Conservation (phyloP, 352 stramenopile species). For the Globisporangium takayamanum region DNA sequence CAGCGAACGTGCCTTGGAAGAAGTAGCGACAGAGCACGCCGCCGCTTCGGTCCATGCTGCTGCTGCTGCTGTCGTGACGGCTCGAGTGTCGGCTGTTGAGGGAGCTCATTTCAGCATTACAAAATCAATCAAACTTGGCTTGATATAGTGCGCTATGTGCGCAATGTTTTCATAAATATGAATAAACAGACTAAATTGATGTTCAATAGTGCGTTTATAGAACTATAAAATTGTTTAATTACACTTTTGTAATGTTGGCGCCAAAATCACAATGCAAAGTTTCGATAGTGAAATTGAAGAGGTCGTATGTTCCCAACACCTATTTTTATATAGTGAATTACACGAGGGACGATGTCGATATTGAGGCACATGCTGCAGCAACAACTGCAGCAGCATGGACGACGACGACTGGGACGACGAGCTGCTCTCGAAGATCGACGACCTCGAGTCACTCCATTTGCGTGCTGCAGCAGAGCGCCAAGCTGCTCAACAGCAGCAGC, state of each 20-base stretch:
- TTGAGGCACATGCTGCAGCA: slow-evolving; percentile 2
- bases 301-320: too few species aligned
- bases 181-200: not conserved
- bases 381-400: slow-evolving; percentile 20
- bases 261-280: too few species aligned
- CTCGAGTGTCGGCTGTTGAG: not conserved
- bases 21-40: slow-evolving; percentile 80
- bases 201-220: too few species aligned
- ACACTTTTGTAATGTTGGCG: too few species aligned
- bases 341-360: not conserved
- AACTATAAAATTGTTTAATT: too few species aligned
- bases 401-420: slow-evolving; percentile 80
- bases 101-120: not conserved
- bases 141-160: too few species aligned
- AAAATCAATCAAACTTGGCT: too few species aligned
- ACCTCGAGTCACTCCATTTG: slow-evolving; percentile 48
- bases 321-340: too few species aligned
- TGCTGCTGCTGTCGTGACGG: slow-evolving; percentile 1
- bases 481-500: slow-evolving; percentile 1
- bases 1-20: slow-evolving; percentile 68
- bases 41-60: slow-evolving; percentile 9
- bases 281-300: too few species aligned
- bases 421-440: slow-evolving; percentile 58
- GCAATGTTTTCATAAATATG: too few species aligned
- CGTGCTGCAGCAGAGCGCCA: slow-evolving; percentile 9